Conservation (phyloP, 352 stramenopile genomes). For the Thraustotheca clavata region DNA sequence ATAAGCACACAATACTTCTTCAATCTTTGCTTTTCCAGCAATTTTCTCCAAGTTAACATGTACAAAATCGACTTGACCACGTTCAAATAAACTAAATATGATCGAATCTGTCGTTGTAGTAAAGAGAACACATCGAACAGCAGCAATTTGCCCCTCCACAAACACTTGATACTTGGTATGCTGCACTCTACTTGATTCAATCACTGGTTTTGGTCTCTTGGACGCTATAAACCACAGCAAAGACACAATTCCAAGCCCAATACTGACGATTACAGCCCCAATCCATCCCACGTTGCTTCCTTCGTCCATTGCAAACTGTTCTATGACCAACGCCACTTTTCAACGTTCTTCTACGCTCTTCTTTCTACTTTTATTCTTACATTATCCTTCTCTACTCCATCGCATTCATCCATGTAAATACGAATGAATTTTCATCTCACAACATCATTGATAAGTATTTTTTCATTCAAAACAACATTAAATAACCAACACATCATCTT, state of each 20-base stretch:
- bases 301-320: no score
- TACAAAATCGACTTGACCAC: background rate
- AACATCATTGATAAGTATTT: no score
- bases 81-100: background rate
- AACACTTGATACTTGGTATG: slow-evolving; percentile 13
- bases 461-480: no score
- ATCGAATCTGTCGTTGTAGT: background rate
- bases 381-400: no score
- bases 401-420: no score
- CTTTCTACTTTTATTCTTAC: no score
- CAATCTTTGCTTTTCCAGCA: background rate
- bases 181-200: background rate
- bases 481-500: no score
- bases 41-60: slow-evolving; percentile 1
- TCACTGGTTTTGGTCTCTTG: background rate
- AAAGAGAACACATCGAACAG: slow-evolving; percentile 1
- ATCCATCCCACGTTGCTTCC: no score
- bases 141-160: background rate
- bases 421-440: no score
- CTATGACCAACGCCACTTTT: no score
- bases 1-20: background rate
- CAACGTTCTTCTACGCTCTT: no score
- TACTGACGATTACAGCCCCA: background rate
- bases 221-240: background rate
- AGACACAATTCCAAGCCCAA: background rate